A percentile compares a stretch with the other conserved stretches of the same genome.
Conservation (phyloP, 2,329 filamentous ascomycete species). For the Lomentospora prolificans region DNA sequence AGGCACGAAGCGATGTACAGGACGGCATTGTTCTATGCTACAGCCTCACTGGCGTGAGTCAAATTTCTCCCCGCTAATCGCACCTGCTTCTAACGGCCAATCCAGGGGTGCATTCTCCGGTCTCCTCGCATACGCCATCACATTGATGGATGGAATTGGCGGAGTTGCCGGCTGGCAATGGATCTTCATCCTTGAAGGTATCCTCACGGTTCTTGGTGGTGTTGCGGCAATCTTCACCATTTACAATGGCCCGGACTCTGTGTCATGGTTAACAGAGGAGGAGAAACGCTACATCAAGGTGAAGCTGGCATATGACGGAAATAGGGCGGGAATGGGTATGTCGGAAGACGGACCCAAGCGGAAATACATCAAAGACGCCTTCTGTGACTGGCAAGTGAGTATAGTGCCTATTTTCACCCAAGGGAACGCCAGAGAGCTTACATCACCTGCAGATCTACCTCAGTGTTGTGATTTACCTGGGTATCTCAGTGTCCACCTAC, state of each 20-base stretch:
- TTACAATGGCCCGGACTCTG: constrained; percentile 59
- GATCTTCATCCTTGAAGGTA: constrained; percentile 63
- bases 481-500: constrained; percentile 10
- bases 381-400: constrained; percentile 9
- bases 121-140: constrained; percentile 53
- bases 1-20: constrained; percentile 69
- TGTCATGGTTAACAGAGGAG: constrained; percentile 53
- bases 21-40: constrained; percentile 74
- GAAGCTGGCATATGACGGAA: constrained; percentile 12
- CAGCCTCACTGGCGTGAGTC: constrained; percentile 56
- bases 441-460: constrained; percentile 8
- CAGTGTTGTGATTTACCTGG: constrained; percentile 8
- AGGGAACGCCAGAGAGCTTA: constrained; percentile 57
- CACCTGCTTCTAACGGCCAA: constrained; percentile 44
- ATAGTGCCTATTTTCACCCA: not conserved
- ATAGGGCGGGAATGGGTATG: constrained; percentile 7
- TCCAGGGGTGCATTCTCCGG: constrained; percentile 64
- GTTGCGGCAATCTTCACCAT: constrained; percentile 54
- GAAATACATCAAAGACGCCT: constrained; percentile 9
- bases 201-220: constrained; percentile 42
- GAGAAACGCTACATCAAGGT: constrained; percentile 36
- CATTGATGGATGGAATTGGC: constrained; percentile 50
- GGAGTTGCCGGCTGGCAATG: constrained; percentile 51
- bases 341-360: constrained; percentile 7
- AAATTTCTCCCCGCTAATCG: constrained; percentile 56